Conservation (phyloP, 2,329 filamentous ascomycete species). For the Pseudogymnoascus sp. region DNA sequence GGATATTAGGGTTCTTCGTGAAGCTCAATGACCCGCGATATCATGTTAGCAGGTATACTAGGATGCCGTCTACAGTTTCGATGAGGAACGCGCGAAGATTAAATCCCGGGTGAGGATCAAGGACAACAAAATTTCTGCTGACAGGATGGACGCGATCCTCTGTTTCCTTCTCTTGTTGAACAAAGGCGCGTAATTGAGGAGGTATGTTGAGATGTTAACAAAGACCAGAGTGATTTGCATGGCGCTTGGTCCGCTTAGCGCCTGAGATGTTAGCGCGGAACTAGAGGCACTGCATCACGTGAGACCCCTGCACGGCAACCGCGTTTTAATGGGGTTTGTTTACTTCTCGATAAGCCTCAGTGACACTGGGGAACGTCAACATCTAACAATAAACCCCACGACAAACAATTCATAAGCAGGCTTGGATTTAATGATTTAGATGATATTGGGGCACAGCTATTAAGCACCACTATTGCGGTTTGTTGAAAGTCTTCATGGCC, state of each 20-base stretch:
- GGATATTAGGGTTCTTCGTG: background rate
- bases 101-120: background rate
- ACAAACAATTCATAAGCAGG: conserved; percentile 1
- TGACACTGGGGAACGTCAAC: background rate
- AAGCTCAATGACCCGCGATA: conserved; percentile 5
- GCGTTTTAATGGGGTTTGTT: conserved; percentile 16
- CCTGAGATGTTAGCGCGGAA: conserved; percentile 5
- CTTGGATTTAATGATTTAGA: background rate
- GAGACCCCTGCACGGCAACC: conserved; percentile 7
- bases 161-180: background rate
- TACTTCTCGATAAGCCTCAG: conserved; percentile 11
- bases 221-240: background rate
- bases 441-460: background rate
- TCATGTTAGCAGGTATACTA: conserved; percentile 1
- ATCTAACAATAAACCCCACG: conserved; percentile 4
- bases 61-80: conserved; percentile 5
- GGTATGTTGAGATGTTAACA: background rate
- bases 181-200: background rate
- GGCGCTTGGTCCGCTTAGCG: conserved; percentile 1
- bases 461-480: background rate
- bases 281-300: background rate
- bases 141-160: background rate
- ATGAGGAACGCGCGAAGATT: background rate
- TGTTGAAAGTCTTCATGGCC: conserved; percentile 7
- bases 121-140: background rate